A percentile compares a stretch with the other conserved stretches of the same genome.
Evolutionary conservation across 352 stramenopile genomes (phyloP).

Genomic region (Phytopythium oedochilum): DNA sequence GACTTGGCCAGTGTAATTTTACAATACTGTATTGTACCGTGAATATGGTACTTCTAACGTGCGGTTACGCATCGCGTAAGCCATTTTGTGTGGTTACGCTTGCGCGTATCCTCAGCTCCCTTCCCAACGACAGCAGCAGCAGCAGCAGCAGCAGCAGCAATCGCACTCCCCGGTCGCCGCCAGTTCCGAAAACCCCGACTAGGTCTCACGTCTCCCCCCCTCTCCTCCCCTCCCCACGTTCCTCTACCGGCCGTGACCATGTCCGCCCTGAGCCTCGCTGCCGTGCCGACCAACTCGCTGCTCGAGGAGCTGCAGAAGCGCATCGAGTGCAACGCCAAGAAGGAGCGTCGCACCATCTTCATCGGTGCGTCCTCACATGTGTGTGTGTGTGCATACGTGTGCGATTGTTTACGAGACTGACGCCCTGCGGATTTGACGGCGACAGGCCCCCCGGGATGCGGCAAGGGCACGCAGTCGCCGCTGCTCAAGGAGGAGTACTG

Average conservation of each 20-base stretch:
- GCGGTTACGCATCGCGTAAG: too few relatives aligned
- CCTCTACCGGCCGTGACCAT: slow-evolving; percentile 14
- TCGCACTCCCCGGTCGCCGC: too few relatives aligned
- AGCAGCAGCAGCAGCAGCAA: too few relatives aligned
- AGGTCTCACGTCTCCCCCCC: background rate
- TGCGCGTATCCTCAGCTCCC: too few relatives aligned
- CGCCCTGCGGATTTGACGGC: background rate
- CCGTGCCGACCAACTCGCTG: slow-evolving; percentile 78
- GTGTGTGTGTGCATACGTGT: too few relatives aligned
- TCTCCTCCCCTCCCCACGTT: background rate
- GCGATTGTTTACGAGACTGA: slow-evolving; percentile 2
- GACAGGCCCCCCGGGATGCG: slow-evolving; percentile 89
- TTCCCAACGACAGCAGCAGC: too few relatives aligned
- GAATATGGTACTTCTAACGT: too few relatives aligned
- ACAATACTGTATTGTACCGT: too few relatives aligned
- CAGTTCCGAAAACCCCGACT: slow-evolving; percentile 20
- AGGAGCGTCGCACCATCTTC: slow-evolving; percentile 93
- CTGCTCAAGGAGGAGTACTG: slow-evolving; percentile 98
- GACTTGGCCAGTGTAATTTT: too few relatives aligned
- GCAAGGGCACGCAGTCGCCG: slow-evolving; percentile 99
- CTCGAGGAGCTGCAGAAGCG: slow-evolving; percentile 91
- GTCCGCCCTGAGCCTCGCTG: slow-evolving; percentile 50
- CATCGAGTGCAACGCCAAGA: slow-evolving; percentile 90
- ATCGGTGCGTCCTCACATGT: slow-evolving; percentile 89
- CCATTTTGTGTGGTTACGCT: too few relatives aligned